phyloP scores from a whole-genome alignment of 257 asterid genomes.

The Salvia splendens region DNA sequence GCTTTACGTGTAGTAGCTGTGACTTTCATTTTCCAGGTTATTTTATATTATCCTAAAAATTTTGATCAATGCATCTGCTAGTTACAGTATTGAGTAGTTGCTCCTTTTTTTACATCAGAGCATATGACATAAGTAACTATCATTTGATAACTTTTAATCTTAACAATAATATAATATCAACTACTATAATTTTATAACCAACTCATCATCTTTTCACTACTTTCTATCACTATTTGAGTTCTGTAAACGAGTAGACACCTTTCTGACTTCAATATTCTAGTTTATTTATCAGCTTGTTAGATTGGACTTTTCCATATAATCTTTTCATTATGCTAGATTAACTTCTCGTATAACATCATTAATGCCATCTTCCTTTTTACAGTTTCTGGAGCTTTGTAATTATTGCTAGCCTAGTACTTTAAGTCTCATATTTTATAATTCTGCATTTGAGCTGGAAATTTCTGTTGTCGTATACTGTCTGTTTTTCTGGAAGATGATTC shows the following conservation, averaged over 20 bases:
- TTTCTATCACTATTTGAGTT: slow-evolving; percentile 1
- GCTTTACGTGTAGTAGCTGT: slow-evolving; percentile 71
- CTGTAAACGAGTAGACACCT: background rate
- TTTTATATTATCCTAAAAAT: background rate
- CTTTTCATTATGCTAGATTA: slow-evolving; percentile 11
- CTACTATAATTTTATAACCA: slow-evolving; percentile 3
- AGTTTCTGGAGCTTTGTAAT: background rate
- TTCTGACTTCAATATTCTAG: background rate
- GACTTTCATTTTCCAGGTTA: slow-evolving; percentile 79
- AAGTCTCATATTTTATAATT: background rate
- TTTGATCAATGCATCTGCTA: slow-evolving; percentile 10
- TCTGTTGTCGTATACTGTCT: slow-evolving; percentile 1
- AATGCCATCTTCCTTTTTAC: no score
- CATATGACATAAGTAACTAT: slow-evolving; percentile 5
- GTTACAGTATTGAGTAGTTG: slow-evolving; percentile 14
- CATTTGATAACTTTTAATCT: background rate
- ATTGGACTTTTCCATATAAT: background rate
- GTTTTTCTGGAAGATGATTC: slow-evolving; percentile 12
- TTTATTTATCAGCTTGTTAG: slow-evolving; percentile 13
- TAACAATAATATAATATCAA: background rate
- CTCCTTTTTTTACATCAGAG: background rate
- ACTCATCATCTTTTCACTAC: slow-evolving; percentile 16
- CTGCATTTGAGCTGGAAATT: background rate
- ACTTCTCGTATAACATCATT: background rate
- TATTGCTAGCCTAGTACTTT: background rate